Base-by-base conservation (phyloP, 2,329 filamentous ascomycete species). In the Alternaria sp. region DNA sequence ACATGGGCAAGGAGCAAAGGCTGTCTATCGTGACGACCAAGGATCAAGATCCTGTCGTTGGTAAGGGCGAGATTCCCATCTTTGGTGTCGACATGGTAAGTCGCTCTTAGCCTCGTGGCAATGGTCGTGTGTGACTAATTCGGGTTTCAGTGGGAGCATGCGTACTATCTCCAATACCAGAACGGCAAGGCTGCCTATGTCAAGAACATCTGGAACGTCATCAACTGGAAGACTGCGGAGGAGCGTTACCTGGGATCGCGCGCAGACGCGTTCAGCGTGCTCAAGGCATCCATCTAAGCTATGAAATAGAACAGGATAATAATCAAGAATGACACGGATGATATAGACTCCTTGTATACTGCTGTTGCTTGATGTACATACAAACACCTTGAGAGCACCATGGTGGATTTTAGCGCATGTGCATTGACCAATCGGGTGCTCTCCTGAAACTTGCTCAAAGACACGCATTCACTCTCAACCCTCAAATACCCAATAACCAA, bases 91-190 rank as follows among this genome's bases (percentile, higher is more conserved):
- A 97, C 77, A 94, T 96, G 87, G 54, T 58, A 49, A 20, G 55
- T 38, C 7, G 10, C 44, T 38, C 16, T 34, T 32, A 22, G 22
- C 4, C 25, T 22, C 12, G 20, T 30, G 9, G 9, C 34, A 6
- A 8, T 25, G 11, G 14, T 16, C 3, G 18, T 30, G 16, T 32
- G 14, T n/a, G 14, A 12, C 46, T 50, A n/a, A 50, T n/a, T 3
- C 9, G 14, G 38, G 5, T 5, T 32, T 4, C 6, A 58, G 59
- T 96, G 92, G 93, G 93, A 97, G 82, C 93, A 97, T 81, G 93
- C 93, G 0, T 97, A 96, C 76, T 97, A 97, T 75, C 81, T 96
- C 18, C 92, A 92, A 86, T 94, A 93, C 70, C 82, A 90, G 60
- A 93, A 93, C 71, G 87, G 88, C 61, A 92, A 93, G 79, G 89